These are phyloP conservation scores for Lichtheimia ramosa DNA, from an alignment of 371 early-diverging fungal species.

Conservation along the genomic window DNA sequence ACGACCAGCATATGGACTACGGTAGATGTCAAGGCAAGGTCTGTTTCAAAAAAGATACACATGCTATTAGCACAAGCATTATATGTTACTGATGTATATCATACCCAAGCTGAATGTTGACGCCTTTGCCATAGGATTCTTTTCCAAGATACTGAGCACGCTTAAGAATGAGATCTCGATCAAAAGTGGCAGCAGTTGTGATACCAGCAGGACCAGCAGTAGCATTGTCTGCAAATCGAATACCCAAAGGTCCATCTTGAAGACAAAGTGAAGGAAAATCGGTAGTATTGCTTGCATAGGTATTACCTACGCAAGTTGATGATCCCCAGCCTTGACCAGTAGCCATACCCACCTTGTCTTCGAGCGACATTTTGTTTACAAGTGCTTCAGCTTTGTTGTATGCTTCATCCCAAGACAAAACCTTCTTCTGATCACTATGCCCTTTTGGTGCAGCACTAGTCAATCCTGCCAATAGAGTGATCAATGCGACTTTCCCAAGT, in stretches of 20 bases:
- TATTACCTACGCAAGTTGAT: constrained; percentile 55
- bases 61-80: not conserved
- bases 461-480: not conserved
- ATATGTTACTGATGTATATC: not conserved
- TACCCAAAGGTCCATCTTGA: constrained; percentile 61
- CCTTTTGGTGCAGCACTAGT: not conserved
- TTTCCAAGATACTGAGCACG: constrained; percentile 52
- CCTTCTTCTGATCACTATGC: too few relatives aligned
- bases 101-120: constrained; percentile 52
- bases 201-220: constrained; percentile 52
- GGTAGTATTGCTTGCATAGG: constrained; percentile 18
- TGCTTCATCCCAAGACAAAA: constrained; percentile 36
- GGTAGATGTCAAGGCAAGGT: not conserved
- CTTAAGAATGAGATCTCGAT: constrained; percentile 37
- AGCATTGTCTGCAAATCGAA: constrained; percentile 38
- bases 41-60: too few relatives aligned
- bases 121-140: constrained; percentile 54
- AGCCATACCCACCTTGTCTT: constrained; percentile 46
- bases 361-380: constrained; percentile 33
- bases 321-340: constrained; percentile 48
- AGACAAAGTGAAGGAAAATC: constrained; percentile 56
- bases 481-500: not conserved
- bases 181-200: constrained; percentile 56
- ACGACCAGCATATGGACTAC: constrained; percentile 34
- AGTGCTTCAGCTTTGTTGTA: constrained; percentile 32